Base-by-base conservation (phyloP, 192 early-diverging fungal genomes). In the Coemansia sp. region DNA sequence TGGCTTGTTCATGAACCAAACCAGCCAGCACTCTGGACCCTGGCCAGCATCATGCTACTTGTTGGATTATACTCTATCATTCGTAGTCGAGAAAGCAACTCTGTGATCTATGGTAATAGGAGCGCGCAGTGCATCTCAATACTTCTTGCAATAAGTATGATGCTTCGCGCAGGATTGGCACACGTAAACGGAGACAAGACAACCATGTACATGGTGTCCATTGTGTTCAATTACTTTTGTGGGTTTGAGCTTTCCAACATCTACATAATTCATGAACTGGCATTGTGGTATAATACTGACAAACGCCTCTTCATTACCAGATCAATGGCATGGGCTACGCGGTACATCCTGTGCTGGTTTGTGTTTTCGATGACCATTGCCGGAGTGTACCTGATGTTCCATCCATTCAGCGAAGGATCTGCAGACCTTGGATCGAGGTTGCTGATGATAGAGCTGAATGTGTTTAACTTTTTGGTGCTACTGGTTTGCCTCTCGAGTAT, bases 1-100 rank as follows among this genome's bases (percentile, higher is more conserved):
- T 73, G 71, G 71, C 71, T 73, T n/a, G 50, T 61, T 0, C 36
- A 57, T 25, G 25, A 27, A 33, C 71, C 71, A 17, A 67, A 15
- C 27, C 22, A 48, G 0, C 48, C 64, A 6, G 71, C 59, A 2
- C 59, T 55, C 17, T 73, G 64, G 71, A 50, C 55, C 0, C 41
- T 73, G 2, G 71, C 63, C 4, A 44, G 60, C 41, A 31, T 73
- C 1, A 55, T 59, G 10, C 40, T 67, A 9, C 56, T 59, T n/a
- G 33, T 55, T 36, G 63, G 63, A 8, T 42, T 66, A 30, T 0
- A 36, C 1, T 56, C 27, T 30, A 14, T 53, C n/a, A 25, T n/a
- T 34, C 33, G 33, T 34, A 9, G 9, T 34, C 33, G 33, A 34
- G 33, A 34, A 34, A 34, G 33, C 33, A 9, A 36, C 13, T 36